These are phyloP conservation scores for Funneliformis geosporum DNA, from an alignment of 192 early-diverging fungal species.

Conservation along the genomic window DNA sequence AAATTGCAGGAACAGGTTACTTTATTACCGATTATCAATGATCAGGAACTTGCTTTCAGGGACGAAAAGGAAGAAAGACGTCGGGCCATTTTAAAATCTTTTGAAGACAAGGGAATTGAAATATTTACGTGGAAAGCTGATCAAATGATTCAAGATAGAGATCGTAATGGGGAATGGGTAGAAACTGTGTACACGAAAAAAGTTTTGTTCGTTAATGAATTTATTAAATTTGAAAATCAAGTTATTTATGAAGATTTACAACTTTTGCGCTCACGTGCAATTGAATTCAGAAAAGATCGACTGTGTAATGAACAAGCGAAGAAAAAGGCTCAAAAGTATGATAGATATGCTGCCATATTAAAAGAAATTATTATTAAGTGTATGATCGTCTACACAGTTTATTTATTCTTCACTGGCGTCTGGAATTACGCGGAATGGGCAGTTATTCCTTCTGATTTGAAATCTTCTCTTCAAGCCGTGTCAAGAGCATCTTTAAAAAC, in stretches of 20 bases:
- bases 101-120: slow-evolving; percentile 23
- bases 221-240: background rate
- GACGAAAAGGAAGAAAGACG: slow-evolving; percentile 22
- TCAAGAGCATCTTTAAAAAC: slow-evolving; percentile 15
- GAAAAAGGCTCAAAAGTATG: background rate
- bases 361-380: background rate
- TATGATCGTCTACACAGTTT: background rate
- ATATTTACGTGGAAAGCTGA: slow-evolving; percentile 29
- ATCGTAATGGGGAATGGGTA: background rate
- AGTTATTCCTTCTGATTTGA: slow-evolving; percentile 22
- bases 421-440: slow-evolving; percentile 18
- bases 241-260: slow-evolving; percentile 20
- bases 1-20: slow-evolving; percentile 25
- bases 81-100: background rate
- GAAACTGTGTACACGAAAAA: slow-evolving; percentile 29
- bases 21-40: slow-evolving; percentile 11
- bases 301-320: background rate
- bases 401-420: slow-evolving; percentile 1
- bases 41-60: background rate
- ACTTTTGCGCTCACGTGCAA: slow-evolving; percentile 16
- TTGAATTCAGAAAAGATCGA: slow-evolving; percentile 28
- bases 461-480: background rate
- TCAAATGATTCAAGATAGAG: background rate
- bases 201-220: slow-evolving; percentile 16
- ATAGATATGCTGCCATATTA: background rate